phyloP scores from a whole-genome alignment of 169 alveolate species.

The Babesia divergens region DNA sequence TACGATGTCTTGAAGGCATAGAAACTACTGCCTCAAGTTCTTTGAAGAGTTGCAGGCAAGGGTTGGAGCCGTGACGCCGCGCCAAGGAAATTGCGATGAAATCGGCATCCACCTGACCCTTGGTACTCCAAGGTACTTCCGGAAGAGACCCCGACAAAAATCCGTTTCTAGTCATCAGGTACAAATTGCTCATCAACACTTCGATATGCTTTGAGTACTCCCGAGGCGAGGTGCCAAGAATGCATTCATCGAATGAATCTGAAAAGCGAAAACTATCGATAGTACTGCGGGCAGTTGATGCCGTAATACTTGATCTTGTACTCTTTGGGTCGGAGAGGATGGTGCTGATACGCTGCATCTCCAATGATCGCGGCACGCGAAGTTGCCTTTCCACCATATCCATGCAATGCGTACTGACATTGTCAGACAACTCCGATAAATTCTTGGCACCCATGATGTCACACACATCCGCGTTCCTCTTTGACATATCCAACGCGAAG shows the following conservation, averaged over 20 bases:
- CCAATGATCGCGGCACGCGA: not conserved
- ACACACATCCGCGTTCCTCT: not conserved
- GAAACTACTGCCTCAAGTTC: constrained; percentile 22
- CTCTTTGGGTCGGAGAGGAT: constrained; percentile 28
- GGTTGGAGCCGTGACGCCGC: not conserved
- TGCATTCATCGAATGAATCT: constrained; percentile 6
- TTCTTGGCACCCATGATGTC: not conserved
- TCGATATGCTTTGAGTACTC: not conserved
- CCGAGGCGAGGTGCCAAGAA: not conserved
- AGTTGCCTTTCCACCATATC: not conserved
- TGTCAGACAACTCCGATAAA: not conserved
- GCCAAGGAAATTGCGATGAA: constrained; percentile 36
- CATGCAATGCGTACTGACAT: not conserved
- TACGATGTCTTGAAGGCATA: constrained; percentile 14
- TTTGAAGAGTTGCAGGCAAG: constrained; percentile 2
- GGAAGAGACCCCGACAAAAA: constrained; percentile 21
- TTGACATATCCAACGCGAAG: not conserved
- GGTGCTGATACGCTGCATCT: constrained; percentile 20
- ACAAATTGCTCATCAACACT: constrained; percentile 7
- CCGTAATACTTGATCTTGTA: not conserved
- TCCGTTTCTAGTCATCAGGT: constrained; percentile 3
- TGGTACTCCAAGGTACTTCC: constrained; percentile 11
- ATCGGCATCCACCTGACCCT: constrained; percentile 27
- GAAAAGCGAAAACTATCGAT: constrained; percentile 29
- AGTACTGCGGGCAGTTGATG: constrained; percentile 23